Conservation (phyloP, 1,284 basidiomycete species). For the Ceratobasidium sp. region DNA sequence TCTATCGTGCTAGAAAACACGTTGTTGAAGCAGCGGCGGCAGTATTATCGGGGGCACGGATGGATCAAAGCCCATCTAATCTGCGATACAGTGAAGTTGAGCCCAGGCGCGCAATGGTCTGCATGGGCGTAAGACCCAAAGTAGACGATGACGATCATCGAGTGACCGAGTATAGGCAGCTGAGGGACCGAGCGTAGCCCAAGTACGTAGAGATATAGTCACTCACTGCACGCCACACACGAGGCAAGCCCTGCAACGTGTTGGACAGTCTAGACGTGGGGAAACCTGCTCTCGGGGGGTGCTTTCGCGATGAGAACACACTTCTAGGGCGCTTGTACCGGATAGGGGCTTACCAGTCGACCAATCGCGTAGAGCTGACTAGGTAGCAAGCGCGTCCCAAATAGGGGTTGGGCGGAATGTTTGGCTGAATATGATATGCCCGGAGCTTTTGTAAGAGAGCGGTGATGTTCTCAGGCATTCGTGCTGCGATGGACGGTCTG, state of each 20-base stretch:
- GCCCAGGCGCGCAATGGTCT: neutral
- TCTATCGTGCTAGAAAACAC: conserved; percentile 12
- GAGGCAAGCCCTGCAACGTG: conserved; percentile 36
- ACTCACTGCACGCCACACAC: conserved; percentile 31
- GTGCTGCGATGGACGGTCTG: conserved; percentile 5
- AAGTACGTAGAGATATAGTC: conserved; percentile 39
- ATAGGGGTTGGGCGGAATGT: conserved; percentile 22
- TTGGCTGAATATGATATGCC: conserved; percentile 14
- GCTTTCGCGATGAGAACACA: neutral
- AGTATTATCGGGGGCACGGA: conserved; percentile 12
- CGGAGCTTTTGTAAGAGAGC: conserved; percentile 23
- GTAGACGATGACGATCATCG: conserved; percentile 19
- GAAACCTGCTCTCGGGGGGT: no score
- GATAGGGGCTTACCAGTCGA: conserved; percentile 32
- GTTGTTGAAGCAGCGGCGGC: conserved; percentile 27
- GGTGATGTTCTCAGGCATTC: conserved; percentile 20
- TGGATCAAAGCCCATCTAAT: neutral
- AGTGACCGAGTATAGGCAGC: conserved; percentile 5
- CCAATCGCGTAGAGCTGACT: neutral
- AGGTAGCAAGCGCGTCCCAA: conserved; percentile 9
- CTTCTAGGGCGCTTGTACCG: conserved; percentile 21
- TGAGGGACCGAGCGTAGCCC: conserved; percentile 28
- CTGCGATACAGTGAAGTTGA: neutral
- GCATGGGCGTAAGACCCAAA: conserved; percentile 2
- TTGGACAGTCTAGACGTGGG: conserved; percentile 16